Evolutionary conservation across 495 filamentous ascomycete species (phyloP).

Genomic region (Margaritispora aquatica): DNA sequence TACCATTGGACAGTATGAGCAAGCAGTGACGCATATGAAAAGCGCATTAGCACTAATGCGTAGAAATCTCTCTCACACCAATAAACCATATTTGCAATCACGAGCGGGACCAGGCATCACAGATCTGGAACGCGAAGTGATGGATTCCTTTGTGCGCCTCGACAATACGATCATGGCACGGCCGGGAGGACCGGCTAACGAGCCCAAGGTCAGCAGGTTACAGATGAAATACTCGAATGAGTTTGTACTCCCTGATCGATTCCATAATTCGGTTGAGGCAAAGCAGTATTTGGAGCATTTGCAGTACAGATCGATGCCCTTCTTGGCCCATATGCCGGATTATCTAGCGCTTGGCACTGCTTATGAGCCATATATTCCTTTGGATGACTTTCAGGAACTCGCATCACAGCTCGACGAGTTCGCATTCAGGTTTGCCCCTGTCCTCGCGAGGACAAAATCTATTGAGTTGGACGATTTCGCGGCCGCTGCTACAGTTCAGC

Average conservation of each 20-base stretch:
- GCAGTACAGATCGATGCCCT: conserved; percentile 4
- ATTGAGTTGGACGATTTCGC: not conserved
- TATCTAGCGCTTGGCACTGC: not conserved
- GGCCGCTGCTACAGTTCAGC: not conserved
- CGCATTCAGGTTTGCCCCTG: not conserved
- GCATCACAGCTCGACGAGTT: not conserved
- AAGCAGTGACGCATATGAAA: conserved; percentile 5
- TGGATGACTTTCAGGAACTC: not conserved
- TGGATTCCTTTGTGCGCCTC: conserved; percentile 43
- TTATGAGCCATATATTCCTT: not conserved
- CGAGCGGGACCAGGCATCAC: not conserved
- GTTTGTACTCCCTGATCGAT: not conserved
- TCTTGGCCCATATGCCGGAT: not conserved
- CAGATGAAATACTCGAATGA: not conserved
- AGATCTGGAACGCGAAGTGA: conserved; percentile 33
- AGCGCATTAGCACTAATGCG: conserved; percentile 13
- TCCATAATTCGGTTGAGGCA: conserved; percentile 3
- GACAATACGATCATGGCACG: conserved; percentile 10
- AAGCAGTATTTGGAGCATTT: conserved; percentile 8
- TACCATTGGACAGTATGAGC: conserved; percentile 1
- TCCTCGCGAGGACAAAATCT: not conserved
- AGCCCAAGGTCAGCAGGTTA: not conserved
- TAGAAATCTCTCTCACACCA: conserved; percentile 5
- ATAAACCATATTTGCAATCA: not conserved
- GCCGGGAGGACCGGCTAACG: not conserved